phyloP scores from a whole-genome alignment of 768 basidiomycete genomes.

The Rhodotorula sphaerocarpa region DNA sequence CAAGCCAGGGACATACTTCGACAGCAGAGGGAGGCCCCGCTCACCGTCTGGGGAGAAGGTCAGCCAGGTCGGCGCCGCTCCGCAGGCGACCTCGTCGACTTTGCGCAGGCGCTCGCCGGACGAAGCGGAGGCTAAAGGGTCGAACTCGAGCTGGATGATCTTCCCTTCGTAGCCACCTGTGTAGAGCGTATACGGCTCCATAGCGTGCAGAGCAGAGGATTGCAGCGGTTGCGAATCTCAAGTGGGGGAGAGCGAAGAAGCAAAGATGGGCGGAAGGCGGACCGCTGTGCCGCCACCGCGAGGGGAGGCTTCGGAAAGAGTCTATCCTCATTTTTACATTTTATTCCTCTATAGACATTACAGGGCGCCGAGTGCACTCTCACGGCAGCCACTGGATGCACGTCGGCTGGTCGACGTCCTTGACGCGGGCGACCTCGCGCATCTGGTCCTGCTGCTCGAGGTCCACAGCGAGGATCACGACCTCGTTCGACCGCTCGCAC shows the following conservation, averaged over 20 bases:
- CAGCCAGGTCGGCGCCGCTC: conserved; percentile 26
- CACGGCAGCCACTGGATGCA: conserved; percentile 7
- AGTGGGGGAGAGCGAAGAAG: not conserved
- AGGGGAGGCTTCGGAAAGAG: too few relatives aligned
- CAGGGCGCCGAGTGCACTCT: too few relatives aligned
- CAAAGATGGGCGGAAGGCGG: not conserved
- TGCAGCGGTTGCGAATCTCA: too few relatives aligned
- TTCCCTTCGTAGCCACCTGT: conserved; percentile 20
- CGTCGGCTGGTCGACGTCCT: conserved; percentile 20
- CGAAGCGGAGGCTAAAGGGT: not conserved
- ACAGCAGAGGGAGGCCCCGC: too few relatives aligned
- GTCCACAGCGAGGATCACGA: conserved; percentile 6
- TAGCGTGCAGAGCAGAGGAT: not conserved
- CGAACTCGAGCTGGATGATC: conserved; percentile 18
- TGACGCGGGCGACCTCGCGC: conserved; percentile 15
- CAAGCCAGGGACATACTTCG: too few relatives aligned
- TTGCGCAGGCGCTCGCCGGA: not conserved
- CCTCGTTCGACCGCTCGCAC: conserved; percentile 31
- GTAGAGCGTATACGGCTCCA: not conserved
- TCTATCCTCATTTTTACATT: too few relatives aligned
- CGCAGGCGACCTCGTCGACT: not conserved
- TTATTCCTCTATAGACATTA: not conserved
- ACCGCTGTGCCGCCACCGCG: not conserved
- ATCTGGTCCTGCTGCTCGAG: conserved; percentile 4
- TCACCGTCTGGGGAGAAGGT: conserved; percentile 7